These are phyloP conservation scores for Diversispora epigaea DNA, from an alignment of 192 early-diverging fungal species.

Conservation along the genomic window DNA sequence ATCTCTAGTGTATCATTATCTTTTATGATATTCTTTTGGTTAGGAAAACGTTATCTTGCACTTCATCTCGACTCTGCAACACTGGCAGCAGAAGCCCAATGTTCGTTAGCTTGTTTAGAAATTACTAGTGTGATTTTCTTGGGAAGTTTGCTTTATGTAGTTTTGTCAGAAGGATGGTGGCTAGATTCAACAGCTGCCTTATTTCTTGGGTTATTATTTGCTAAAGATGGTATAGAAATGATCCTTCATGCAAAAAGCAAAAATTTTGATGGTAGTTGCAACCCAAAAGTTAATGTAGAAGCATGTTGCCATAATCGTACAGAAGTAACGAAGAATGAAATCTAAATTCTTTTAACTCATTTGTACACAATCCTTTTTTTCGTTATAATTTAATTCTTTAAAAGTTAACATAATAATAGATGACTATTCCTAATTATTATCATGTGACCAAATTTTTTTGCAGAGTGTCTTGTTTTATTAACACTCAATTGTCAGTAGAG, in stretches of 20 bases:
- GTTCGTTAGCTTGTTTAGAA: slow-evolving; percentile 27
- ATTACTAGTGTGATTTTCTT: slow-evolving; percentile 8
- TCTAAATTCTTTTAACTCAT: no score
- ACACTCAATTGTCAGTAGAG: no score
- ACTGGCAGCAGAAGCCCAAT: slow-evolving; percentile 16
- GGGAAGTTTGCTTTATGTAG: neutral
- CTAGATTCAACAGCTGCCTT: slow-evolving; percentile 18
- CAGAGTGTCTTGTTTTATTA: no score
- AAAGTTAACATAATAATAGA: no score
- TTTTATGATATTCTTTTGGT: slow-evolving; percentile 18
- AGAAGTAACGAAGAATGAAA: no score
- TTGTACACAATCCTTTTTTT: no score
- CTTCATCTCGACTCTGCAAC: slow-evolving; percentile 15
- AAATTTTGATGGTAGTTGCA: slow-evolving; percentile 25
- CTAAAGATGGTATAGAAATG: slow-evolving; percentile 17
- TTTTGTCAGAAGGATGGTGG: slow-evolving; percentile 21
- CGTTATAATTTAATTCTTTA: no score
- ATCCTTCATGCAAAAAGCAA: slow-evolving; percentile 19
- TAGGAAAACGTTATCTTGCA: neutral
- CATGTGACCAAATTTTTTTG: no score
- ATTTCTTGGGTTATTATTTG: slow-evolving; percentile 9
- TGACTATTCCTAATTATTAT: no score
- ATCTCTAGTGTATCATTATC: slow-evolving; percentile 20
- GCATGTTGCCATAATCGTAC: no score
- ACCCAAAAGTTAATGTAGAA: no score